Evolutionary conservation across 1,284 basidiomycete genomes (phyloP).

Genomic region (Psilocybe mexicana): DNA sequence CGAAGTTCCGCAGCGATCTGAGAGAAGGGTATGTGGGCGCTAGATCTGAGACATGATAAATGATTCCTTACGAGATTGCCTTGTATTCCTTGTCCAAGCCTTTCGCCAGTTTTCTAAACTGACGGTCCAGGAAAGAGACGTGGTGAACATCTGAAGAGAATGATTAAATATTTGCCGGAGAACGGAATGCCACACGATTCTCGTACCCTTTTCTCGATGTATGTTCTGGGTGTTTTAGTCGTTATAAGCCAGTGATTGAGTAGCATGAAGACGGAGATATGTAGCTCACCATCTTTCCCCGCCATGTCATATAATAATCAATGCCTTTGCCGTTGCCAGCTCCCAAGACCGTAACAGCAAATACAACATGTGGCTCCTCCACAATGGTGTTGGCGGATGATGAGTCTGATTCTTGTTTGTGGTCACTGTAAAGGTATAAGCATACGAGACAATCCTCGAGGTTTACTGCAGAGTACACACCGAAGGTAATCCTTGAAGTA

Average conservation of each 20-base stretch:
- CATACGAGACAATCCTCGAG: slow-evolving; percentile 6
- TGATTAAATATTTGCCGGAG: neutral
- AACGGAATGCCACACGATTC: neutral
- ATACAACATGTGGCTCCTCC: slow-evolving; percentile 32
- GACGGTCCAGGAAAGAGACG: slow-evolving; percentile 36
- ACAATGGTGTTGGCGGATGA: neutral
- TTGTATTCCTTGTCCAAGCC: slow-evolving; percentile 43
- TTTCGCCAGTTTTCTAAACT: slow-evolving; percentile 41
- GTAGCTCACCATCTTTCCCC: slow-evolving; percentile 35
- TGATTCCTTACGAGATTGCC: slow-evolving; percentile 25
- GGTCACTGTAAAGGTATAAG: slow-evolving; percentile 13
- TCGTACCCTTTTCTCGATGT: slow-evolving; percentile 28
- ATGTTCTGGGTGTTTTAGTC: slow-evolving; percentile 14
- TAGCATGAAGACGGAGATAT: slow-evolving; percentile 1
- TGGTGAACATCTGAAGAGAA: slow-evolving; percentile 26
- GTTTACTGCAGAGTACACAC: slow-evolving; percentile 27
- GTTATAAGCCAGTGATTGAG: slow-evolving; percentile 1
- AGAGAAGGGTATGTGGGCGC: slow-evolving; percentile 1
- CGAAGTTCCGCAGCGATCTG: slow-evolving; percentile 20
- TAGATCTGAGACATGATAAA: neutral
- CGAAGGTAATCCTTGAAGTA: slow-evolving; percentile 41
- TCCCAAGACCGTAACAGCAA: slow-evolving; percentile 41
- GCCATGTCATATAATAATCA: slow-evolving; percentile 50
- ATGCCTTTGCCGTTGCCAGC: slow-evolving; percentile 38
- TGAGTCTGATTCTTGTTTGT: slow-evolving; percentile 18